phyloP scores from a whole-genome alignment of 164 flowering plant species.

The Vitis riparia region DNA sequence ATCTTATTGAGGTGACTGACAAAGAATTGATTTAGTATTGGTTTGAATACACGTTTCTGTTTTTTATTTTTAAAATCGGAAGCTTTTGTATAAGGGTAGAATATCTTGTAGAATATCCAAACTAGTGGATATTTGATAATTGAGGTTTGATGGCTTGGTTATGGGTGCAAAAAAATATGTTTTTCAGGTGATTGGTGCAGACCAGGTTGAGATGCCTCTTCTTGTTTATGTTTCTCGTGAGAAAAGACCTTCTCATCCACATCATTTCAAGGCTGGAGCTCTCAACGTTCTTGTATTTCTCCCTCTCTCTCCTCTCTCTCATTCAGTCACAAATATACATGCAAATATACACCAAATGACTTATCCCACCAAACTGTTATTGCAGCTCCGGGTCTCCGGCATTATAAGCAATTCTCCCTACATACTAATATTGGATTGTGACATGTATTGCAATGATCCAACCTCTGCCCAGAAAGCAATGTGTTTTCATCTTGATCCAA shows the following conservation, averaged over 20 bases:
- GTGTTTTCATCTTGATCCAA: conserved; percentile 53
- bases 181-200: background rate
- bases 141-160: too few species aligned
- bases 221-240: conserved; percentile 60
- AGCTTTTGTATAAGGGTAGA: too few species aligned
- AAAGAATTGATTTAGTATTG: too few species aligned
- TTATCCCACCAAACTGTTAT: background rate
- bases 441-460: conserved; percentile 57
- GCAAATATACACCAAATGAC: background rate
- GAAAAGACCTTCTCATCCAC: conserved; percentile 40
- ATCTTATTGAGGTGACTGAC: too few species aligned
- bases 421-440: conserved; percentile 52
- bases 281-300: conserved; percentile 46
- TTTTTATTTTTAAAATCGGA: too few species aligned
- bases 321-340: too few species aligned
- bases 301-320: background rate
- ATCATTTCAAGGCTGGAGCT: conserved; percentile 66
- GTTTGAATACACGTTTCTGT: too few species aligned
- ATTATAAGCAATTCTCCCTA: conserved; percentile 50
- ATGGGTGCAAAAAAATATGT: too few species aligned
- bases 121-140: too few species aligned
- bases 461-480: conserved; percentile 52
- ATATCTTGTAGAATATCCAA: too few species aligned
- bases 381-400: conserved; percentile 57
- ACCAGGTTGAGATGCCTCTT: conserved; percentile 28